Evolutionary conservation across 345 rosid genomes (phyloP), one percentile per base, ranked within the genome.

Genomic region (Jatropha curcas): DNA sequence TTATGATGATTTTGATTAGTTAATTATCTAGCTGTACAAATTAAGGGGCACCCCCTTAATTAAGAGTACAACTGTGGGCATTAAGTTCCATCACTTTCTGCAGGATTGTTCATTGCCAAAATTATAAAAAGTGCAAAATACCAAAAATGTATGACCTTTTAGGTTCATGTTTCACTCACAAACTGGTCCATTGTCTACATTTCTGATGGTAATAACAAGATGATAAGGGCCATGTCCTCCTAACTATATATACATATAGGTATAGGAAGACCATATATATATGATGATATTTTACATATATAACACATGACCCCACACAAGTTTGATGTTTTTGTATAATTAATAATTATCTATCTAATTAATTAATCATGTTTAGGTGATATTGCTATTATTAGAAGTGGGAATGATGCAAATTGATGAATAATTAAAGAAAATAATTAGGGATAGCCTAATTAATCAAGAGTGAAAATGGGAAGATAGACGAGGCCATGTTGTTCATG

Each of bases 401-500:
- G 35, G 30, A 27, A 59, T 59, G 33, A n/a, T 7, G 35, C 30
- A 24, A 24, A 37, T 4, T 20, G 33, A 4, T 30, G 63, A 1
- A 31, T 31, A 17, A 12, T 28, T 13, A 1, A 25, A 13, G 12
- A 2, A 14, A 2, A 13, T 25, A 31, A 51, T n/a, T n/a, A n/a
- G n/a, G n/a, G 56, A 16, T 51, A 14, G n/a, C n/a, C n/a, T n/a
- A 51, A 12, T 0, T 39, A 39, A 39, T 39, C 45, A 7, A 41
- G 45, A 13, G 45, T 41, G 45, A 13, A 41, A 7, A 13, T 41
- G 45, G 45, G 13, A 41, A 41, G 45, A 41, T 19, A 65, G 69
- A 60, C 75, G 22, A 53, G 68, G 68, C 69, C 78, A 73, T 43
- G 75, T 59, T 79, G 56, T 7, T 16, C 33, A 37, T n/a, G n/a